These are phyloP conservation scores for Trypanosoma conorhini DNA, from an alignment of 208 protist species.

Conservation along the genomic window DNA sequence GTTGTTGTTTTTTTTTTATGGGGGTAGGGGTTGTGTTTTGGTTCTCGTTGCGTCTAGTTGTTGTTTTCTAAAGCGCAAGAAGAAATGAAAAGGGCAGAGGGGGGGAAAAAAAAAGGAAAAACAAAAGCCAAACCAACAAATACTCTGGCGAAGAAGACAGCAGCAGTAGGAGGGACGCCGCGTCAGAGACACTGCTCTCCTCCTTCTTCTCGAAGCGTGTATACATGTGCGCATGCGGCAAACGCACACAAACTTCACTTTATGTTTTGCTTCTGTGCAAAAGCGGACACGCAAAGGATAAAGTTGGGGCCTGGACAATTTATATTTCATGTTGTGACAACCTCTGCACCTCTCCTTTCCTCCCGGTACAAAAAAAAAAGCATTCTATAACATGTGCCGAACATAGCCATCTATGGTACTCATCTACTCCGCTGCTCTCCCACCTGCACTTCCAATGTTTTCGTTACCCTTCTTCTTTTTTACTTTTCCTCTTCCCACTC, in stretches of 20 bases:
- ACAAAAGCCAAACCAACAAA: no score
- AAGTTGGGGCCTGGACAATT: not conserved
- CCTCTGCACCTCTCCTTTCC: not conserved
- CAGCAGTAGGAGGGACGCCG: no score
- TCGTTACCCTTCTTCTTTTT: not conserved
- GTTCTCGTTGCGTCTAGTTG: not conserved
- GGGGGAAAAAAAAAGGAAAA: conserved; percentile 3
- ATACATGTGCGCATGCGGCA: no score
- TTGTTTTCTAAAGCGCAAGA: not conserved
- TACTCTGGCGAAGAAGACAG: no score
- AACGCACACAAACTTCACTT: not conserved
- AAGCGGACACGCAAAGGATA: no score
- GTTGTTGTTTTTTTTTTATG: not conserved
- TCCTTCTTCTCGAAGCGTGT: no score
- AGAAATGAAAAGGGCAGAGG: not conserved
- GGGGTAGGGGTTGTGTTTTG: not conserved
- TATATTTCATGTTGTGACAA: not conserved
- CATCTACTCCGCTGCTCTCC: not conserved
- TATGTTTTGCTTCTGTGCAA: not conserved
- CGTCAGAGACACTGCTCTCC: no score
- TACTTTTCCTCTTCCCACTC: no score
- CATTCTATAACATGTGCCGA: not conserved
- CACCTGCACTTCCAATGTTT: not conserved
- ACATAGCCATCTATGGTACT: not conserved
- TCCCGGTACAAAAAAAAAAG: no score